Base-by-base conservation (phyloP, 306 rosid genomes). In the Vigna nakashimae region DNA sequence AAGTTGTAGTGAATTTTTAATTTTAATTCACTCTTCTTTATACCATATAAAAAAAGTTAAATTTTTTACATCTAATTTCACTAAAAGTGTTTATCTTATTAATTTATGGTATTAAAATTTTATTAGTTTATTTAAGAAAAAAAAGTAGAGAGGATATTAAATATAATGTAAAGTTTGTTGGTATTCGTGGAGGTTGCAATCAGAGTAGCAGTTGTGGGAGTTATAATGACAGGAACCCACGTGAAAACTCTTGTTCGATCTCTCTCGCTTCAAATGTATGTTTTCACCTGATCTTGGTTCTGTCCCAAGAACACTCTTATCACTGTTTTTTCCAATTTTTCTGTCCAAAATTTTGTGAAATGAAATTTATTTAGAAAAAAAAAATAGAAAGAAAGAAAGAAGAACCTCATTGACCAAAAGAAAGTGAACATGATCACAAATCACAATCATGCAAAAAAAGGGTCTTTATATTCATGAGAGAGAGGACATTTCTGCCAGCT, bases 191-290 rank as follows among this genome's bases (percentile, higher is more conserved):
- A 63, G 0, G 76, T 74, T 81, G 69, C 89, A 71, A 86, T 84
- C 78, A 77, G 36, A 65, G 71, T 30, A 73, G 84, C 85, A 66
- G 86, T 79, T 86, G 88, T 86, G 89, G 90, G 83, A 51, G 89
- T 86, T 80, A 78, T 74, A 60, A 78, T 85, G 80, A 59, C 80
- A 65, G 45, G 74, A 83, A 70, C 73, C 89, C 96, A 89, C 76
- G 93, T 86, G 91, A 82, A 82, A 67, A 71, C 65, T 72, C 45
- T 51, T 4, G 0, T 43, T 43, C 49, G 9, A 30, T 30, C 34
- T 40, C 49, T 32, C 69, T 57, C 28, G 52, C 45, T 71, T 82
- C 69, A 59, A 81, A 36, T 36, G 6, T 34, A 60, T 75, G 81
- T 80, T 86, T 85, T 84, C 82, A 66, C 73, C 88, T 78, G 82